These are phyloP conservation scores for Medicago lupulina DNA, from an alignment of 306 rosid genomes.

Conservation along the genomic window DNA sequence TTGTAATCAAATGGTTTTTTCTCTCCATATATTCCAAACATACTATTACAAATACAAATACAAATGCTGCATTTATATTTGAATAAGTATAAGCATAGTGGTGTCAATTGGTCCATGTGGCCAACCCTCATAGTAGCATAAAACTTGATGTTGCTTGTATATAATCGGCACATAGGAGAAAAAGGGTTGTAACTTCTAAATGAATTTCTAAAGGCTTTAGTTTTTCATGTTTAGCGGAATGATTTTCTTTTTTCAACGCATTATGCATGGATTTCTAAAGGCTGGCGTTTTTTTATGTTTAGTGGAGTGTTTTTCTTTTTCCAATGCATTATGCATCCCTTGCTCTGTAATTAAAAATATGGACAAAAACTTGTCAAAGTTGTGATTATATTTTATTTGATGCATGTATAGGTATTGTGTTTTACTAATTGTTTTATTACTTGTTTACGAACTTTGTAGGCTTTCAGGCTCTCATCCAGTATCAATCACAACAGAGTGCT, in stretches of 20 bases:
- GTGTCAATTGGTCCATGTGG: conserved; percentile 10
- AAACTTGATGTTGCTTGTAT: conserved; percentile 3
- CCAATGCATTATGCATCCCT: neutral
- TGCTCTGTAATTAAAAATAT: conserved; percentile 18
- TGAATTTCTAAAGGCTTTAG: conserved; percentile 12
- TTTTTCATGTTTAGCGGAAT: conserved; percentile 11
- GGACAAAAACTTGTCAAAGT: neutral
- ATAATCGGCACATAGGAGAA: conserved; percentile 16
- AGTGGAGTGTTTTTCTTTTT: no score
- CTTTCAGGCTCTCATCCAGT: conserved; percentile 98
- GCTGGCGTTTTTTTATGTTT: no score
- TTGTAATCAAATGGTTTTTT: neutral
- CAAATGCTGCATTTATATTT: neutral
- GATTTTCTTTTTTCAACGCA: conserved; percentile 21
- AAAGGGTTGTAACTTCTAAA: conserved; percentile 21
- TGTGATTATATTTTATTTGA: neutral
- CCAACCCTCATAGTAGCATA: neutral
- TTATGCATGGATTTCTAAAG: neutral
- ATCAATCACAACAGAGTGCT: conserved; percentile 81
- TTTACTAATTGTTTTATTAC: conserved; percentile 44
- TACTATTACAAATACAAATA: neutral
- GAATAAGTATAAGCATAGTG: neutral
- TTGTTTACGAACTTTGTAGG: conserved; percentile 62
- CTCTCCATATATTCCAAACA: neutral
- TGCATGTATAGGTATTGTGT: conserved; percentile 35